Conservation (phyloP, 805 yeast species). For the Naumovozyma castellii region DNA sequence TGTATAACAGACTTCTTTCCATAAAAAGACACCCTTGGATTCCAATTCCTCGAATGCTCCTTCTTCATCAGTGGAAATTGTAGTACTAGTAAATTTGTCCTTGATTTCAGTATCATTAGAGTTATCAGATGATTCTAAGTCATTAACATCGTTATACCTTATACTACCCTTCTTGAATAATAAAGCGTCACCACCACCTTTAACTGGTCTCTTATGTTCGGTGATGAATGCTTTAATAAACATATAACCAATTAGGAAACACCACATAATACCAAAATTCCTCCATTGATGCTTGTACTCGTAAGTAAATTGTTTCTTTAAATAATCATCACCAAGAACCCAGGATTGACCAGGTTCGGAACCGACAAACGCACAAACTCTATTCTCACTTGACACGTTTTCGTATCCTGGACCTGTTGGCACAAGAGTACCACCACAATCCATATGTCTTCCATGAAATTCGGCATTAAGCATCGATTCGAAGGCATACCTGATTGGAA, state of each 20-base stretch:
- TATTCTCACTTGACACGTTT: slow-evolving; percentile 28
- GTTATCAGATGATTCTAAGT: slow-evolving; percentile 12
- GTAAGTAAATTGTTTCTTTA: slow-evolving; percentile 42
- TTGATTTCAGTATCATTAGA: slow-evolving; percentile 6
- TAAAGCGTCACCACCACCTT: slow-evolving; percentile 32
- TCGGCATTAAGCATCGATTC: slow-evolving; percentile 40
- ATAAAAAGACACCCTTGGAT: slow-evolving; percentile 45
- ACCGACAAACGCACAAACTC: slow-evolving; percentile 55
- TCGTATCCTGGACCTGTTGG: slow-evolving; percentile 52
- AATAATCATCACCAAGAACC: slow-evolving; percentile 54
- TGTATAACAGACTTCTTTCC: slow-evolving; percentile 62
- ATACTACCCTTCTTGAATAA: slow-evolving; percentile 45
- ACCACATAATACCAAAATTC: slow-evolving; percentile 61
- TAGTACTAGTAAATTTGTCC: slow-evolving; percentile 7
- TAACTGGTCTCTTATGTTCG: slow-evolving; percentile 18
- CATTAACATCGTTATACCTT: slow-evolving; percentile 6
- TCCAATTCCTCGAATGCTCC: slow-evolving; percentile 22
- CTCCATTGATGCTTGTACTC: slow-evolving; percentile 63
- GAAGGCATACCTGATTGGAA: slow-evolving; percentile 47
- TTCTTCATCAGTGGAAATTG: slow-evolving; percentile 2
- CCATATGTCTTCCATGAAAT: slow-evolving; percentile 22
- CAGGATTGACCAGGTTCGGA: slow-evolving; percentile 42
- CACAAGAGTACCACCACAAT: slow-evolving; percentile 30
- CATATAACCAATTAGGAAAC: slow-evolving; percentile 28
- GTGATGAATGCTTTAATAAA: slow-evolving; percentile 16